Base-by-base conservation (phyloP, 225 moss, liverwort and hornwort species). In the Physcomitrium patens region DNA sequence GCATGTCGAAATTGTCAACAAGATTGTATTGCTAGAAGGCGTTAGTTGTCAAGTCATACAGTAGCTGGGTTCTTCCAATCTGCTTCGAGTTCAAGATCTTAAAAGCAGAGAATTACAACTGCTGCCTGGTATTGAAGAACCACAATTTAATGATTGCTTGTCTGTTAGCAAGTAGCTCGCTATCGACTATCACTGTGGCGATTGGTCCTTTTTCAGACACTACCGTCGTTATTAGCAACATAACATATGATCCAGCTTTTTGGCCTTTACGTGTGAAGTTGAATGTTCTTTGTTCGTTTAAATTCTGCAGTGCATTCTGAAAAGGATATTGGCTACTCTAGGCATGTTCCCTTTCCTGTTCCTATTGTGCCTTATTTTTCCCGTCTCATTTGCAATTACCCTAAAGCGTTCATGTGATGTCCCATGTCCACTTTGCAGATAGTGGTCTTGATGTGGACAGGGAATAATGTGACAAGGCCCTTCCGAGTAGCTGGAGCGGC, bases 371-470 rank as follows among this genome's bases (percentile, higher is more conserved):
- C 66, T 47, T 61, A 53, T 53, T 74, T n/a, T 74, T 31, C 26
- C 7, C 70, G 4, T 54, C 42, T 2, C 54, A 26, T 60, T 54
- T 42, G 48, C 10, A 60, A 41, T 47, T 47, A 12, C 8, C 10
- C 45, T 42, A 37, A 31, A 24, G 55, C 58, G 15, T 42, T 51
- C 51, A 63, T 76, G 75, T 88, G 65, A 83, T 73, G 49, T 58
- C 42, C 23, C 55, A 52, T 41, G 23, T 60, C 20, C 9, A 64
- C 57, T 79, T 77, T 68, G 7, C 78, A 92, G 94, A 86, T 99
- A 11, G 95, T 95, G 9, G 82, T 99, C 54, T 84, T 95, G 63
- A 99, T 99, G 99, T 99, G 99, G 99, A 93, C 93, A 65, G 95
- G 95, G 51, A 99, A 99, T 82, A 99, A 99, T 74, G 91, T 99